A percentile compares a stretch with the other conserved stretches of the same genome.
phyloP scores from a whole-genome alignment of 306 rosid species.

The Quercus mongolica region DNA sequence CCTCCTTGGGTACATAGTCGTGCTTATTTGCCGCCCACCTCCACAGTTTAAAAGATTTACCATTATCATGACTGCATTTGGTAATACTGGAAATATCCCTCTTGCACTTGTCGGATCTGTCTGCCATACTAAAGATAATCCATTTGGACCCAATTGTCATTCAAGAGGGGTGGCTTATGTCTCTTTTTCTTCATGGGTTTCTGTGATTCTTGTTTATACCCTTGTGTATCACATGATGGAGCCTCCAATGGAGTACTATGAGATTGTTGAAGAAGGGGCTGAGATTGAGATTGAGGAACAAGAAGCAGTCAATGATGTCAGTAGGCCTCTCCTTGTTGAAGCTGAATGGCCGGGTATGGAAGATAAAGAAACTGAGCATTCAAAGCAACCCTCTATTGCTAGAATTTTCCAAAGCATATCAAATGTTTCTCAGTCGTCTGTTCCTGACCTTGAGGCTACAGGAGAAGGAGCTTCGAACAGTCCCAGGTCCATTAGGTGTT shows the following conservation, averaged over 20 bases:
- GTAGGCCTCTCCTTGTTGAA: slow-evolving; percentile 84
- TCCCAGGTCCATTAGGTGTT: slow-evolving; percentile 67
- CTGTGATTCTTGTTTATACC: slow-evolving; percentile 83
- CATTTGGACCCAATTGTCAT: slow-evolving; percentile 72
- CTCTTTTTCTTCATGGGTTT: slow-evolving; percentile 82
- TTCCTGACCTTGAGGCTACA: slow-evolving; percentile 44
- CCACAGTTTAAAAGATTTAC: slow-evolving; percentile 61
- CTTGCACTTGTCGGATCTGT: slow-evolving; percentile 79
- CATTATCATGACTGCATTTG: slow-evolving; percentile 80
- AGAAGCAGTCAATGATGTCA: slow-evolving; percentile 30
- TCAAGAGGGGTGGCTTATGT: slow-evolving; percentile 86
- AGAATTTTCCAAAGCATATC: slow-evolving; percentile 57
- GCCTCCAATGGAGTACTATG: slow-evolving; percentile 75
- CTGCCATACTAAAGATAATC: slow-evolving; percentile 61
- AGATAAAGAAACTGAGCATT: slow-evolving; percentile 83
- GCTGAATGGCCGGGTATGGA: slow-evolving; percentile 99
- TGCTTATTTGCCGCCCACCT: slow-evolving; percentile 72
- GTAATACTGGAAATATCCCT: slow-evolving; percentile 89
- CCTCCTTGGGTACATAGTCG: slow-evolving; percentile 64
- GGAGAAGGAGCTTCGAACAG: slow-evolving; percentile 41
- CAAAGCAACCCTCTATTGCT: slow-evolving; percentile 75
- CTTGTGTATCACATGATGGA: slow-evolving; percentile 97
- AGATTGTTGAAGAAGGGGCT: slow-evolving; percentile 41
- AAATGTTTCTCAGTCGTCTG: slow-evolving; percentile 33
- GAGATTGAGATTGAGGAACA: slow-evolving; percentile 49